These are phyloP conservation scores for Pichia sp. DNA, from an alignment of 1,139 yeast genomes.

Conservation along the genomic window DNA sequence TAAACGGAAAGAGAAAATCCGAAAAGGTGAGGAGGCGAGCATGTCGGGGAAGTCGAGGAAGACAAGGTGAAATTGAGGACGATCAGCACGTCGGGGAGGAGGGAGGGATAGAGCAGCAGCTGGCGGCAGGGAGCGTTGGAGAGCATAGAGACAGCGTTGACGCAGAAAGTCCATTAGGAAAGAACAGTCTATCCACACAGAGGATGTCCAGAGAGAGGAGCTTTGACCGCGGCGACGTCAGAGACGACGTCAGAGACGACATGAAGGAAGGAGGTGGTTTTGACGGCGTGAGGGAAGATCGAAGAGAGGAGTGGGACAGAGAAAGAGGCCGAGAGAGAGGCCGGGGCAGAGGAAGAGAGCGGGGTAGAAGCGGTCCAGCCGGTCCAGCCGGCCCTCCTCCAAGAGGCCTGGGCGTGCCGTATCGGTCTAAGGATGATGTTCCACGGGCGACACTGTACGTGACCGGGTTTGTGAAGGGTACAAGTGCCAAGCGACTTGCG, in stretches of 20 bases:
- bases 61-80: no score
- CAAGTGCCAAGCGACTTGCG: slow-evolving; percentile 64
- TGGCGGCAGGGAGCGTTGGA: not conserved
- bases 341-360: not conserved
- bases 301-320: no score
- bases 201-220: not conserved
- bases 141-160: no score
- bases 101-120: not conserved
- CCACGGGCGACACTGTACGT: slow-evolving; percentile 27
- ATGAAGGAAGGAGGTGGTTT: no score
- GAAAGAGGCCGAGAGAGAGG: not conserved
- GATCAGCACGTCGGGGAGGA: no score
- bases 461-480: slow-evolving; percentile 51
- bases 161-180: no score
- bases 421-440: slow-evolving; percentile 4
- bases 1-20: not conserved
- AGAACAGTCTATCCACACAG: no score
- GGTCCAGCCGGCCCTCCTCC: no score
- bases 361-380: not conserved
- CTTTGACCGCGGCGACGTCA: not conserved
- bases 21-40: not conserved
- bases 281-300: no score
- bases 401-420: not conserved
- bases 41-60: no score
- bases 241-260: no score